A percentile compares a stretch with the other conserved stretches of the same genome.
phyloP scores from a whole-genome alignment of 108 stramenopile genomes.

The Craspedostauros australis region DNA sequence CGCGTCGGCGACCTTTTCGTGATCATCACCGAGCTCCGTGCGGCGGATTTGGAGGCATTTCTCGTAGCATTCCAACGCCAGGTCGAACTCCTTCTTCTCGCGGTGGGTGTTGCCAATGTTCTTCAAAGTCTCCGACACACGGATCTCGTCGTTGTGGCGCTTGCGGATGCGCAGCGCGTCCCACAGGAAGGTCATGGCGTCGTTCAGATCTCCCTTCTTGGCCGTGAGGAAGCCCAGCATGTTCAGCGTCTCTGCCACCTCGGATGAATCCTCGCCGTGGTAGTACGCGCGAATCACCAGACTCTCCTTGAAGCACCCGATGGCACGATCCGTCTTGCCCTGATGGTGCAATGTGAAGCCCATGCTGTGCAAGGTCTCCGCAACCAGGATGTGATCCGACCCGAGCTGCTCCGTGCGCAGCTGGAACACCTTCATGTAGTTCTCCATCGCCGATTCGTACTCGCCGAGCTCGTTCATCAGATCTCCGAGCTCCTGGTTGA shows the following conservation, averaged over 20 bases:
- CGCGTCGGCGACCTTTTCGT: conserved; percentile 61
- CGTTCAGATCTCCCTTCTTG: conserved; percentile 47
- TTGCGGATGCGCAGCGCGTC: conserved; percentile 67
- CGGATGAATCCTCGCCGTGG: conserved; percentile 47
- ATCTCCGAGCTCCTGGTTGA: conserved; percentile 70
- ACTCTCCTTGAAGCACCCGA: conserved; percentile 57
- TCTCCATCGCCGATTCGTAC: conserved; percentile 50
- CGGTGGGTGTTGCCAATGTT: conserved; percentile 74
- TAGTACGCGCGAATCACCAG: conserved; percentile 50
- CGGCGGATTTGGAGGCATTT: conserved; percentile 58
- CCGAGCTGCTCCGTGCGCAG: conserved; percentile 46
- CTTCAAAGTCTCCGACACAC: conserved; percentile 73
- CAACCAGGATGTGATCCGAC: conserved; percentile 47
- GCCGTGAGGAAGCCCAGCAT: conserved; percentile 71
- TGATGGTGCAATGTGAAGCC: conserved; percentile 60
- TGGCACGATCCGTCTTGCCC: conserved; percentile 43
- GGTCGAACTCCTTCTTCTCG: conserved; percentile 46
- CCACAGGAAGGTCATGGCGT: conserved; percentile 43
- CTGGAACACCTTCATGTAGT: conserved; percentile 62
- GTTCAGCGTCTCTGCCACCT: conserved; percentile 71
- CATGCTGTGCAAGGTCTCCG: conserved; percentile 65
- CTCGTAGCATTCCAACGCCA: conserved; percentile 63
- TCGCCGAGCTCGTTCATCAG: conserved; percentile 66
- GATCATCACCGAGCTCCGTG: conserved; percentile 47
- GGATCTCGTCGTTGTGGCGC: conserved; percentile 45